phyloP scores from a whole-genome alignment of 192 early-diverging fungal species.

The Podila clonocystis region DNA sequence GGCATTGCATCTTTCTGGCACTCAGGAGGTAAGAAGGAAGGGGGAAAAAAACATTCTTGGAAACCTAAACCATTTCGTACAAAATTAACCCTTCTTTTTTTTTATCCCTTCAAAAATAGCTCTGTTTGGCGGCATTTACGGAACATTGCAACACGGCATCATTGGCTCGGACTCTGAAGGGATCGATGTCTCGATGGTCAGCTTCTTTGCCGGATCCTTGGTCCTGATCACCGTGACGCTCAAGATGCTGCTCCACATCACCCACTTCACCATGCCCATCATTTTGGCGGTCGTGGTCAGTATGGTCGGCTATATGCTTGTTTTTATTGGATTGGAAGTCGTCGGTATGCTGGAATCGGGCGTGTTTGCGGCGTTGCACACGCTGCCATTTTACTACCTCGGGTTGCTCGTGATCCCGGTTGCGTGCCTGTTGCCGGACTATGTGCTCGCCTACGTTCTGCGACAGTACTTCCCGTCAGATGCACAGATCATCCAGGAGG shows the following conservation, averaged over 20 bases:
- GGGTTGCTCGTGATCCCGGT: constrained; percentile 38
- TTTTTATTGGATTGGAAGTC: constrained; percentile 37
- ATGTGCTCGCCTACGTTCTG: constrained; percentile 15
- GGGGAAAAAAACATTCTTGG: background rate
- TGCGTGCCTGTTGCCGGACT: constrained; percentile 43
- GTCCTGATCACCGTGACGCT: constrained; percentile 48
- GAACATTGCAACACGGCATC: constrained; percentile 21
- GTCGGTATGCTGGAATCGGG: constrained; percentile 28
- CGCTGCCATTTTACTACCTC: constrained; percentile 41
- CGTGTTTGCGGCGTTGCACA: constrained; percentile 26
- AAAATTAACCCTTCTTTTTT: constrained; percentile 5
- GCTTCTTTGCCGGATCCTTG: constrained; percentile 41
- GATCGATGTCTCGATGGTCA: constrained; percentile 31
- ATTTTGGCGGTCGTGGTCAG: constrained; percentile 27
- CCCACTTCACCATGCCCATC: constrained; percentile 40
- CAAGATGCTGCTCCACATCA: constrained; percentile 49
- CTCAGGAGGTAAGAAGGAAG: constrained; percentile 36
- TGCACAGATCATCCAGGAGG: constrained; percentile 49
- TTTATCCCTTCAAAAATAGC: constrained; percentile 5
- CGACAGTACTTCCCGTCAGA: constrained; percentile 44
- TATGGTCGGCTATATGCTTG: constrained; percentile 36
- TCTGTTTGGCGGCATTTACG: constrained; percentile 39
- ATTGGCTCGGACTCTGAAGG: constrained; percentile 8
- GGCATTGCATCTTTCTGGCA: constrained; percentile 51
- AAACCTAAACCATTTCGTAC: background rate